Conservation (phyloP, 345 rosid genomes). For the Bruguiera parviflora region DNA sequence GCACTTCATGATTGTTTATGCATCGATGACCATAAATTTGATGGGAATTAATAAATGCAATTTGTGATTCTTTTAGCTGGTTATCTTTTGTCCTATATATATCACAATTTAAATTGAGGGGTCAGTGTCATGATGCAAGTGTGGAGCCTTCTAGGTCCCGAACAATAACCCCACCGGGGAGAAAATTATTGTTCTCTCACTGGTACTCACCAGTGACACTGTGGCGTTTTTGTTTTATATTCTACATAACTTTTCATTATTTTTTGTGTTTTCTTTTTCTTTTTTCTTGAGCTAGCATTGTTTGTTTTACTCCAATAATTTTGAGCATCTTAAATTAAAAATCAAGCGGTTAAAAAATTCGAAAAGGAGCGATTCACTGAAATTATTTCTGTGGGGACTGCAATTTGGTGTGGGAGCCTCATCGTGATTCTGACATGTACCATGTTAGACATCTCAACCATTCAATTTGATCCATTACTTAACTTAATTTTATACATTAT, state of each 20-base stretch:
- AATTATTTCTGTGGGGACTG: neutral
- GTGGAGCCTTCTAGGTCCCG: neutral
- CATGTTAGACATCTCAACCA: no score
- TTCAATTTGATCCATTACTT: no score
- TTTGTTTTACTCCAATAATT: neutral
- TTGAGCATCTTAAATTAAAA: neutral
- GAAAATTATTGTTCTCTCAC: neutral
- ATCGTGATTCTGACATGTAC: no score
- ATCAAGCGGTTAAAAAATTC: neutral
- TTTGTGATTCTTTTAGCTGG: neutral
- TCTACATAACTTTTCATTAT: neutral
- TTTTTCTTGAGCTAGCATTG: neutral
- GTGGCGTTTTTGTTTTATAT: neutral
- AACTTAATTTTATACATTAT: no score
- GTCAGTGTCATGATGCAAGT: neutral
- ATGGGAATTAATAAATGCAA: slow-evolving; percentile 6
- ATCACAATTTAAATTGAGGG: neutral
- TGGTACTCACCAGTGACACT: neutral
- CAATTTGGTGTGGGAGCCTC: no score
- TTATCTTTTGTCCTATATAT: slow-evolving; percentile 4
- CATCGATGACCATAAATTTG: neutral
- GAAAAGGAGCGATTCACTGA: neutral
- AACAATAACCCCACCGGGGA: slow-evolving; percentile 2
- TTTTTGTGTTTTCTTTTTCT: neutral
- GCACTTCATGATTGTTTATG: slow-evolving; percentile 1